Evolutionary conservation across 352 stramenopile species (phyloP).

Genomic region (Elongisporangium undulatum): DNA sequence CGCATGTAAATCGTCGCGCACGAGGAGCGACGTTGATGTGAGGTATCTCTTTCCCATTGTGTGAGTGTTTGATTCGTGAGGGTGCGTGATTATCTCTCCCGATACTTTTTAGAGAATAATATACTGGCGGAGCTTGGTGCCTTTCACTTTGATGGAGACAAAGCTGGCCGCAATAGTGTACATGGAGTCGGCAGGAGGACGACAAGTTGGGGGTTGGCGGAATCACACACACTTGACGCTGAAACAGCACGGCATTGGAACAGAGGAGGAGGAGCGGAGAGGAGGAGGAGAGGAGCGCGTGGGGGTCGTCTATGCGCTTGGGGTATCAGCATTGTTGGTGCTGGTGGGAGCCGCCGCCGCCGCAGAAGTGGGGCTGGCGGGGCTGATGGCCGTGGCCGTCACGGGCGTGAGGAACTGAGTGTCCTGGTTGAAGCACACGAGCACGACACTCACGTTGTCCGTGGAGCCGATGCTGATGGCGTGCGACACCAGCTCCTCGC

Average conservation of each 20-base stretch:
- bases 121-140: background rate
- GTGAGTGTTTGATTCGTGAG: background rate
- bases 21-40: background rate
- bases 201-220: background rate
- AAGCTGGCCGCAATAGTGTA: background rate
- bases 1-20: background rate
- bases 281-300: background rate
- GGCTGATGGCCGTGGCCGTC: conserved; percentile 10
- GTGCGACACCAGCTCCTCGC: conserved; percentile 78
- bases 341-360: background rate
- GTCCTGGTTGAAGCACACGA: conserved; percentile 76
- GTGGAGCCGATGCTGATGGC: conserved; percentile 75
- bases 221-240: background rate
- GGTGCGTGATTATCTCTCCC: background rate
- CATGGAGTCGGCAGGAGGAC: background rate
- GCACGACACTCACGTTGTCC: conserved; percentile 81
- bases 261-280: background rate
- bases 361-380: background rate
- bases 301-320: background rate
- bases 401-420: conserved; percentile 25
- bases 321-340: background rate
- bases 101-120: background rate
- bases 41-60: background rate
- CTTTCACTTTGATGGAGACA: background rate
- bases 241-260: background rate